phyloP scores from a whole-genome alignment of 257 asterid genomes.

The Leptodermis oblonga region DNA sequence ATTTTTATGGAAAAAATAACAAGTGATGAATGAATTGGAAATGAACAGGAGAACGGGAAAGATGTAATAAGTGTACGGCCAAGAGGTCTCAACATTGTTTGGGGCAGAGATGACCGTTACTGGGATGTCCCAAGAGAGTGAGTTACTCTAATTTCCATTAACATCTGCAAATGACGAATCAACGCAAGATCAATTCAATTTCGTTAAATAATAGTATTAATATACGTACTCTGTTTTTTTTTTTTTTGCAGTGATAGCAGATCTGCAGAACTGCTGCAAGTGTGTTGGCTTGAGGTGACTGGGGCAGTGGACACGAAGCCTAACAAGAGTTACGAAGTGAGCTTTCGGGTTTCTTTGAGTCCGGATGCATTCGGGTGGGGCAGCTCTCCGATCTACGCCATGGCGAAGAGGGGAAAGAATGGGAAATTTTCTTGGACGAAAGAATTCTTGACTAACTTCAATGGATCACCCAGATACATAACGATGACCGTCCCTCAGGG shows the following conservation, averaged over 20 bases:
- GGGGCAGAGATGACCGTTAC: too few species aligned
- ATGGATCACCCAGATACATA: background rate
- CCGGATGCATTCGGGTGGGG: conserved; percentile 63
- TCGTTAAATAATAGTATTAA: too few species aligned
- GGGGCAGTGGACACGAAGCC: conserved; percentile 21
- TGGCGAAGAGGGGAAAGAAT: conserved; percentile 38
- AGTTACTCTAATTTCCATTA: background rate
- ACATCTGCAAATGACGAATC: too few species aligned
- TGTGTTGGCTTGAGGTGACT: conserved; percentile 54
- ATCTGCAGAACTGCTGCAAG: conserved; percentile 40
- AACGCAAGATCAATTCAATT: too few species aligned
- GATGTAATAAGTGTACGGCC: too few species aligned
- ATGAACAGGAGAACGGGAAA: too few species aligned
- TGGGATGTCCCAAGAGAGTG: too few species aligned
- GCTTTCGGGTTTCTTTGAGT: conserved; percentile 30
- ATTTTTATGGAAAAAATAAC: too few species aligned
- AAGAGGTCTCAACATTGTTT: too few species aligned
- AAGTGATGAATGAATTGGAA: too few species aligned
- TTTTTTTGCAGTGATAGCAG: conserved; percentile 8
- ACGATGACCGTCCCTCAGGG: background rate
- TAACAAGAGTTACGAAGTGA: conserved; percentile 35
- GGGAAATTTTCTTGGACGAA: conserved; percentile 1
- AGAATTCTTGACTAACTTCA: background rate
- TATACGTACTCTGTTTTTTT: too few species aligned
- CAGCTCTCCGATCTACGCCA: conserved; percentile 33